Evolutionary conservation across 148 eudicot species (phyloP).

Genomic region (Amaranthus palmeri): DNA sequence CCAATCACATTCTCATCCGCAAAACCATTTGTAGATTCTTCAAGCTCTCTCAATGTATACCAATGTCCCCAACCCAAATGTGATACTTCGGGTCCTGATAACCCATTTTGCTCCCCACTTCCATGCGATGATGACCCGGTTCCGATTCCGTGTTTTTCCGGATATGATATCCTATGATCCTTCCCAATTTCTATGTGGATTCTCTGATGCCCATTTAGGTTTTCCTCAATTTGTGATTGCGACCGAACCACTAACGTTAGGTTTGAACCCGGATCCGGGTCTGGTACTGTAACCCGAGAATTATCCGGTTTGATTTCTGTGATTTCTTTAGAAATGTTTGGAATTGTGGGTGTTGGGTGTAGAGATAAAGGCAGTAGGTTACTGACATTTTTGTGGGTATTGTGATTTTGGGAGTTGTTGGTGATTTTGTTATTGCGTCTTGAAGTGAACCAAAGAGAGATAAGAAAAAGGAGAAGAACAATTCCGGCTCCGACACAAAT

Average conservation of each 20-base stretch:
- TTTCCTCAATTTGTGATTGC: conserved; percentile 20
- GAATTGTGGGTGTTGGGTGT: conserved; percentile 38
- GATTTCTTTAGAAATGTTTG: conserved; percentile 59
- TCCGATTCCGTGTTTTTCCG: conserved; percentile 18
- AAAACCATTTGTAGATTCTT: conserved; percentile 60
- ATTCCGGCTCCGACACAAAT: conserved; percentile 58
- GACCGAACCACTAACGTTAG: conserved; percentile 17
- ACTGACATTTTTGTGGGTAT: not conserved
- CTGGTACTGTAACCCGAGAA: conserved; percentile 14
- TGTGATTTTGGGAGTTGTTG: not conserved
- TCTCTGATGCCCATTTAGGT: conserved; percentile 28
- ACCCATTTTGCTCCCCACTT: conserved; percentile 32
- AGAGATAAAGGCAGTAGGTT: not conserved
- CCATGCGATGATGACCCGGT: conserved; percentile 21
- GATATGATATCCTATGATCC: conserved; percentile 50
- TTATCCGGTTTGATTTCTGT: conserved; percentile 47
- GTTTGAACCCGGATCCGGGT: conserved; percentile 22
- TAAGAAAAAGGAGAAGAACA: conserved; percentile 49
- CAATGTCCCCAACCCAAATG: conserved; percentile 95
- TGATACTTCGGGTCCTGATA: conserved; percentile 55
- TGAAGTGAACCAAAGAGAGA: conserved; percentile 64
- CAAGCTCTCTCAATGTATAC: conserved; percentile 83
- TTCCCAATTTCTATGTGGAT: conserved; percentile 54
- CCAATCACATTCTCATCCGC: conserved; percentile 84
- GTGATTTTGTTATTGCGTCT: conserved; percentile 29